phyloP scores from a whole-genome alignment of 2,329 filamentous ascomycete genomes.

The Epichloe gansuensis region DNA sequence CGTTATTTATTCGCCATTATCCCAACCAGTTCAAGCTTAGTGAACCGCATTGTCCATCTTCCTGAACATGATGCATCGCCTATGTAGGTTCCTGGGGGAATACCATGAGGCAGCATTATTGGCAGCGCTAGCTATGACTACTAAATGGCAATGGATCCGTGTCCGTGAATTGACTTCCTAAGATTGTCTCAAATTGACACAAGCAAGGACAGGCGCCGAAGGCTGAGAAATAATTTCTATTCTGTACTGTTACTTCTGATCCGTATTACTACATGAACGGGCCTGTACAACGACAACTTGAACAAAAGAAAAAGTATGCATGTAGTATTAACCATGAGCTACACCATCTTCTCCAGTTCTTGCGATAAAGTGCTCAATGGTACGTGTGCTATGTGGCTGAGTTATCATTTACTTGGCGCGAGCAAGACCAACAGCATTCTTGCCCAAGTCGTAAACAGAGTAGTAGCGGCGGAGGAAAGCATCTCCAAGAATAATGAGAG shows the following conservation, averaged over 20 bases:
- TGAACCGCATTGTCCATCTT: too few relatives aligned
- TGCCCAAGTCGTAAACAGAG: slow-evolving; percentile 91
- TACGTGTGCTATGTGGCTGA: not conserved
- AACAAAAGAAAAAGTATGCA: not conserved
- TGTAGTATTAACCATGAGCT: not conserved
- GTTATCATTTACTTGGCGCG: slow-evolving; percentile 51
- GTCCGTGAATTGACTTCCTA: too few relatives aligned
- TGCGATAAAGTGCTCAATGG: not conserved
- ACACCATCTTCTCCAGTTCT: too few relatives aligned
- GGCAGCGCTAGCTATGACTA: too few relatives aligned
- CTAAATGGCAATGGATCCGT: too few relatives aligned
- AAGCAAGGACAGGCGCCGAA: not conserved
- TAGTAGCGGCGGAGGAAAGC: slow-evolving; percentile 78
- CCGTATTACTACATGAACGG: not conserved
- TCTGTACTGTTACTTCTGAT: not conserved
- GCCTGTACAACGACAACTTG: not conserved
- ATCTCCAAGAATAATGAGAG: slow-evolving; percentile 88
- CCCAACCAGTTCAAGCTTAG: too few relatives aligned
- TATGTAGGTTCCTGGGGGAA: too few relatives aligned
- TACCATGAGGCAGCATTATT: too few relatives aligned
- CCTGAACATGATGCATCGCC: too few relatives aligned
- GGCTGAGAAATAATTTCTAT: slow-evolving; percentile 11
- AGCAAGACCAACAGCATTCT: slow-evolving; percentile 77
- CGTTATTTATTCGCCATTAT: too few relatives aligned
- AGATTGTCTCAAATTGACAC: too few relatives aligned